A percentile compares a stretch with the other conserved stretches of the same genome.
Evolutionary conservation across 805 yeast genomes (phyloP).

Genomic region (Vanderwaltozyma verrucispora): DNA sequence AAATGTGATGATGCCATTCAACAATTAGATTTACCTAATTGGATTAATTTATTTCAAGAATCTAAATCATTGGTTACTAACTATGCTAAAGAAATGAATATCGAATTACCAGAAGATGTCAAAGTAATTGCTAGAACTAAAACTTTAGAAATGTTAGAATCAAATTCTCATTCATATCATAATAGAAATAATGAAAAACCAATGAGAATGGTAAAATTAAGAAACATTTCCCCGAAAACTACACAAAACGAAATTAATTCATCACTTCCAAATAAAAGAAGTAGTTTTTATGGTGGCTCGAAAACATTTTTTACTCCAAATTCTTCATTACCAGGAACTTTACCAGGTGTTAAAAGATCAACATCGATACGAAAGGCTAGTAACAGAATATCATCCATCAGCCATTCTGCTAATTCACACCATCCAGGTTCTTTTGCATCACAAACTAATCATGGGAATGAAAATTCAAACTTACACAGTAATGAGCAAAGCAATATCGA

Average conservation of each 20-base stretch:
- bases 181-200: not conserved
- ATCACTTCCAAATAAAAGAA: conserved; percentile 10
- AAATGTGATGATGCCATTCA: conserved; percentile 3
- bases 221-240: conserved; percentile 1
- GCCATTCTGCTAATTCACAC: not conserved
- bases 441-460: not conserved
- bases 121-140: conserved; percentile 1
- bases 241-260: not conserved
- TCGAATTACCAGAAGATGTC: conserved; percentile 1
- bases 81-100: conserved; percentile 11
- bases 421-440: not conserved
- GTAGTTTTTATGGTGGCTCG: conserved; percentile 19
- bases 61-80: conserved; percentile 8
- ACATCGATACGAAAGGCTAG: conserved; percentile 7
- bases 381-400: conserved; percentile 2
- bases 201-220: conserved; percentile 2
- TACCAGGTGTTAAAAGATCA: conserved; percentile 13
- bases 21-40: conserved; percentile 6
- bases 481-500: too few species aligned
- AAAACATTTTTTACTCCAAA: conserved; percentile 7
- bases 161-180: not conserved
- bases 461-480: conserved; percentile 1
- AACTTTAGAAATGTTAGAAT: conserved; percentile 2
- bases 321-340: conserved; percentile 17
- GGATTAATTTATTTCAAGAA: conserved; percentile 13